These are phyloP conservation scores for Fusarium tjaetaba DNA, from an alignment of 2,329 filamentous ascomycete genomes.

Conservation along the genomic window DNA sequence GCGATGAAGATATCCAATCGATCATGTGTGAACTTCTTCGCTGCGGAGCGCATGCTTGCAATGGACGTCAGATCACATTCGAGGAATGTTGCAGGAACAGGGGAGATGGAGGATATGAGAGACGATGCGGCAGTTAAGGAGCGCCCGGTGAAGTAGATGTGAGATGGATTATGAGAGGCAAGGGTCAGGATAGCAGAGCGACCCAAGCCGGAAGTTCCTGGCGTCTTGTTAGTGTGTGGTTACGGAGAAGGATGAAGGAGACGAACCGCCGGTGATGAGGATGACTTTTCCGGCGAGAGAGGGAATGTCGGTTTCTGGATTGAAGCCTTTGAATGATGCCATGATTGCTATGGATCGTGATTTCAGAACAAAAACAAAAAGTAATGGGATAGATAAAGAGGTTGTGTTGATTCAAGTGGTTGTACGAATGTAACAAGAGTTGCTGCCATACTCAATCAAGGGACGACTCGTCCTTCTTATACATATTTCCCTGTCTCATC, in stretches of 20 bases:
- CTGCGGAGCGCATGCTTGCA: slow-evolving; percentile 56
- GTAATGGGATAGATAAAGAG: not conserved
- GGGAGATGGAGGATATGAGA: slow-evolving; percentile 52
- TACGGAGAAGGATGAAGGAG: not conserved
- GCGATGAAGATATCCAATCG: slow-evolving; percentile 55
- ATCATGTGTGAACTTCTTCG: slow-evolving; percentile 51
- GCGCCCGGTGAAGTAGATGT: slow-evolving; percentile 65
- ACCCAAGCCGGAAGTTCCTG: slow-evolving; percentile 51
- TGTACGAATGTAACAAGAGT: not conserved
- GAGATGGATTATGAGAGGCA: slow-evolving; percentile 55
- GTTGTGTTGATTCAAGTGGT: not conserved
- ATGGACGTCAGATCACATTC: slow-evolving; percentile 62
- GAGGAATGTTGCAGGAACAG: slow-evolving; percentile 46
- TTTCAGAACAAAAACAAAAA: not conserved
- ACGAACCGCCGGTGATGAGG: slow-evolving; percentile 60
- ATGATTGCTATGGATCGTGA: not conserved
- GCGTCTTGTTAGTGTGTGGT: not conserved
- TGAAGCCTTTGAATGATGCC: slow-evolving; percentile 32
- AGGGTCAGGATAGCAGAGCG: slow-evolving; percentile 43
- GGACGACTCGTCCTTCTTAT: not conserved
- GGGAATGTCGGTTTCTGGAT: slow-evolving; percentile 56
- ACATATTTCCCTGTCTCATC: not conserved
- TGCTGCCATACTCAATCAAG: not conserved
- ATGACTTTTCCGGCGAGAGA: slow-evolving; percentile 60
- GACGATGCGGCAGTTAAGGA: slow-evolving; percentile 55